A percentile compares a stretch with the other conserved stretches of the same genome.
Conservation (phyloP, 2,329 filamentous ascomycete species). For the Ustilaginoidea virens region DNA sequence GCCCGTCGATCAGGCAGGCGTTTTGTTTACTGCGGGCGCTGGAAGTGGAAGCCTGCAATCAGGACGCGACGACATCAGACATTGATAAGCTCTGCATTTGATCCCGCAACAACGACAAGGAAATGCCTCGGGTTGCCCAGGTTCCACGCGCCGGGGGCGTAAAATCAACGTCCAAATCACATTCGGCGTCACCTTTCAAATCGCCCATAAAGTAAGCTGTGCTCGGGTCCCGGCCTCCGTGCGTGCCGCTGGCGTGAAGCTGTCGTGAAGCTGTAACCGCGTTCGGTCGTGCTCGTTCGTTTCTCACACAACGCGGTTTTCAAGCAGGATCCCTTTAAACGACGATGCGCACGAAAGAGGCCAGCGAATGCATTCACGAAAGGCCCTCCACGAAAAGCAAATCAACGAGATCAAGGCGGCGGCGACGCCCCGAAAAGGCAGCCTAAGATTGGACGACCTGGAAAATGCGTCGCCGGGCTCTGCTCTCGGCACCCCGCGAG, state of each 20-base stretch:
- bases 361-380: conserved; percentile 69
- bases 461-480: conserved; percentile 41
- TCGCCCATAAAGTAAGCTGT: conserved; percentile 39
- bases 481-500: conserved; percentile 36
- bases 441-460: conserved; percentile 41
- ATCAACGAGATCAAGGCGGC: conserved; percentile 73
- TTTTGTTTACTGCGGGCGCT: conserved; percentile 8
- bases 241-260: neutral
- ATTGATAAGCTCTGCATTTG: conserved; percentile 3
- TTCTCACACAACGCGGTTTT: conserved; percentile 4
- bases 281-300: neutral
- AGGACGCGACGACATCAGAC: conserved; percentile 6
- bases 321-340: conserved; percentile 76
- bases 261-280: no score
- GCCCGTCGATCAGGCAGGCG: conserved; percentile 5
- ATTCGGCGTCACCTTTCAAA: conserved; percentile 37
- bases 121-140: conserved; percentile 44
- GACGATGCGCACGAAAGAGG: conserved; percentile 91
- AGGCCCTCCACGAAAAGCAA: conserved; percentile 77
- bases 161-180: conserved; percentile 31
- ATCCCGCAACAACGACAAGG: conserved; percentile 9
- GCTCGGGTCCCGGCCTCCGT: conserved; percentile 1
- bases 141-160: conserved; percentile 31
- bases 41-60: conserved; percentile 2
- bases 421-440: conserved; percentile 52